A percentile compares a stretch with the other conserved stretches of the same genome.
Conservation (phyloP, 345 rosid species). For the Luvunga scandens region DNA sequence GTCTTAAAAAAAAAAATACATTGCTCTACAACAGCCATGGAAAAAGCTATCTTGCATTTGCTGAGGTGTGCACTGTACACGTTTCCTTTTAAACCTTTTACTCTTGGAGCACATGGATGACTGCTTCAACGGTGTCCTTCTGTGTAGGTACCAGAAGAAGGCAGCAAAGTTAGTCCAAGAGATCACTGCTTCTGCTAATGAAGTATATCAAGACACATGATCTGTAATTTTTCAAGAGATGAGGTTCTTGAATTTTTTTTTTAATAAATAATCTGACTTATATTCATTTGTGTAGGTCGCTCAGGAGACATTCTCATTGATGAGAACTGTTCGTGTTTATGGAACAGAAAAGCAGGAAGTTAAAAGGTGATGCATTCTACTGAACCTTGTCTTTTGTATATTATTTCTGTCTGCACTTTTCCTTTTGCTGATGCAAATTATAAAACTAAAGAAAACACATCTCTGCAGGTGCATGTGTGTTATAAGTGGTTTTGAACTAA, state of each 20-base stretch:
- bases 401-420: slow-evolving; percentile 10
- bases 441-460: background rate
- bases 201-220: slow-evolving; percentile 42
- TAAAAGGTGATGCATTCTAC: slow-evolving; percentile 46
- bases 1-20: background rate
- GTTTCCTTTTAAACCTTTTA: slow-evolving; percentile 3
- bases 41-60: background rate
- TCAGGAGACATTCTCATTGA: slow-evolving; percentile 93
- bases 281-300: slow-evolving; percentile 57
- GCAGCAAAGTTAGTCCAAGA: slow-evolving; percentile 85
- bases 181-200: slow-evolving; percentile 88
- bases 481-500: slow-evolving; percentile 14
- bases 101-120: slow-evolving; percentile 7
- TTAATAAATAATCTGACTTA: background rate
- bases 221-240: slow-evolving; percentile 18
- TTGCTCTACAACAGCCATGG: background rate
- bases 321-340: slow-evolving; percentile 95
- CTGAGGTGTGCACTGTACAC: background rate
- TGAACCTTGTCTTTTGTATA: background rate
- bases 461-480: background rate
- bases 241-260: slow-evolving; percentile 5
- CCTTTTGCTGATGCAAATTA: background rate
- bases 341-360: slow-evolving; percentile 88
- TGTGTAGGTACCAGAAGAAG: slow-evolving; percentile 92
- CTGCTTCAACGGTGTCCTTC: slow-evolving; percentile 9